Base-by-base conservation (phyloP, 2,329 filamentous ascomycete species). In the Microdochium paspali region DNA sequence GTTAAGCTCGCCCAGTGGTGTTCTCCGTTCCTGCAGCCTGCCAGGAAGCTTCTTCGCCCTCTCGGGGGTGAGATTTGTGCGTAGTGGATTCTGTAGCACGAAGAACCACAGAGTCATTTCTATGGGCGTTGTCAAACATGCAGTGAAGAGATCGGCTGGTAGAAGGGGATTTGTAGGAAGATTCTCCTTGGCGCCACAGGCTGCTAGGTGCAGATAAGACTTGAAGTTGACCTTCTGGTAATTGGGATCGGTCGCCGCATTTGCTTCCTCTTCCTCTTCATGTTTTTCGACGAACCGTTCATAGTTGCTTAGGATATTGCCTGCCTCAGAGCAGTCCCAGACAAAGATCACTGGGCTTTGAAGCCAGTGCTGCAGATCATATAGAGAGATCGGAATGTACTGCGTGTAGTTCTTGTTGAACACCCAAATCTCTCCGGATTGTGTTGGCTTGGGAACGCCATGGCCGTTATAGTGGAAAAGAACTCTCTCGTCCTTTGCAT, bases 381-480 rank as follows among this genome's bases (percentile, higher is more conserved):
- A 96, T 9, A 98, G 72, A 1, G 91, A 95, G 40, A 98, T 87
- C 0, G 93, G 93, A 39, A 98, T 98, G 62, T 98, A 98, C 66
- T 98, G 93, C 0, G 93, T 98, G 63, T 96, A 98, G 56, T 89
- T 97, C 57, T 93, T 91, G 67, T 98, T 98, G 66, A 98, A 98
- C 4, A 97, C 94, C 93, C 93, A 98, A 20, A 98, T 95, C 65
- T 98, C 93, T 13, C 93, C 93, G 4, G 91, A 96, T 3, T 87
- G 82, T 1, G 93, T 98, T 3, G 93, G 93, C 60, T 96, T 89
- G 1, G 93, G 93, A 10, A 98, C 93, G 44, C 93, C 93, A 64
- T 98, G 93, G 15, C 93, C 93, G 58, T 98, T 98, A 73, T 98
- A 98, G 63, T 98, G 93, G 58, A 98, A 88, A n/a, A 98, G 72